These are phyloP conservation scores for Lanzia echinophila DNA, from an alignment of 2,329 filamentous ascomycete genomes.

Conservation along the genomic window DNA sequence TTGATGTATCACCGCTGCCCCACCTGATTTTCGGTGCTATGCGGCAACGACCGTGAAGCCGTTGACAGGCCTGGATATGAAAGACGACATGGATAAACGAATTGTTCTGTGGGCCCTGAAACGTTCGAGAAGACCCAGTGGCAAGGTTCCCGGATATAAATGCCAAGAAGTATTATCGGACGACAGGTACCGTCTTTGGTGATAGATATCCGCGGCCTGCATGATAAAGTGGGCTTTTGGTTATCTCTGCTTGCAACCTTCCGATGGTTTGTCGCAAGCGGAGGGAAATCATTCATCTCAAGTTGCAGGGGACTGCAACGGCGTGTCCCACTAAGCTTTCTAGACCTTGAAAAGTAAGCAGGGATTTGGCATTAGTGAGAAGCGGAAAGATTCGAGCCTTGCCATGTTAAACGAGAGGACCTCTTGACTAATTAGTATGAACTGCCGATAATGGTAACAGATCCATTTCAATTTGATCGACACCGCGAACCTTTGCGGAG, in stretches of 20 bases:
- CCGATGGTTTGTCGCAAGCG: neutral
- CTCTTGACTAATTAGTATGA: slow-evolving; percentile 7
- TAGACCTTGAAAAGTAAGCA: too few species aligned
- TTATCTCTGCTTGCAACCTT: neutral
- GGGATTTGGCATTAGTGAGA: too few species aligned
- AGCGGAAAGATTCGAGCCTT: too few species aligned
- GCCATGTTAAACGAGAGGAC: neutral
- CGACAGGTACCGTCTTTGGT: neutral
- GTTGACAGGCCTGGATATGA: neutral
- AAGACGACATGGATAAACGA: neutral
- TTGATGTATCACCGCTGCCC: neutral
- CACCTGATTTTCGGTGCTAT: neutral
- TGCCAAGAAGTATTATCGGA: neutral
- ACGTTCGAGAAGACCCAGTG: slow-evolving; percentile 28
- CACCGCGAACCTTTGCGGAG: slow-evolving; percentile 6
- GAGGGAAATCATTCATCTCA: neutral
- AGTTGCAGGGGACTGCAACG: neutral
- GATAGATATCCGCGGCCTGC: neutral
- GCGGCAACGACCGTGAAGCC: neutral
- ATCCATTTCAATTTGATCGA: slow-evolving; percentile 1
- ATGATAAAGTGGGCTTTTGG: neutral
- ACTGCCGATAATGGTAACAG: slow-evolving; percentile 5
- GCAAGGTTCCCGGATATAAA: slow-evolving; percentile 18
- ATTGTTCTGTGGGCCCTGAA: slow-evolving; percentile 15
- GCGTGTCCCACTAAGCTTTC: too few species aligned